phyloP scores from a whole-genome alignment of 2,329 filamentous ascomycete genomes.

The Aotearoamyces nothofagi region DNA sequence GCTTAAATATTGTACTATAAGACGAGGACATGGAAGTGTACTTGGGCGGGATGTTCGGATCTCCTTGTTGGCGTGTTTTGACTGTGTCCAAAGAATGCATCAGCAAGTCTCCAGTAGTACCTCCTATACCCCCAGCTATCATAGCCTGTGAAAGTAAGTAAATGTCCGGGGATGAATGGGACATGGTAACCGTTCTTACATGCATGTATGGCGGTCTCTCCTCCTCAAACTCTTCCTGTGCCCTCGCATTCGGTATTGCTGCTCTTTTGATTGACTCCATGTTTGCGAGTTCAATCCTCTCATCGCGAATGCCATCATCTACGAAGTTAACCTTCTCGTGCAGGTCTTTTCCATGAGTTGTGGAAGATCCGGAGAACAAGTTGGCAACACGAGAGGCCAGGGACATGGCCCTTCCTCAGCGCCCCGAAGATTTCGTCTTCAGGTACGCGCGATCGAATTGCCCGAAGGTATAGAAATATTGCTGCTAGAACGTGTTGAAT shows the following conservation, averaged over 20 bases:
- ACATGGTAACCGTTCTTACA: too few species aligned
- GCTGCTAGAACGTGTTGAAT: too few species aligned
- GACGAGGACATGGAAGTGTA: conserved; percentile 84
- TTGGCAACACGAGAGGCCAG: conserved; percentile 36
- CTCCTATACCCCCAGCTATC: conserved; percentile 86
- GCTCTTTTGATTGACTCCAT: conserved; percentile 13
- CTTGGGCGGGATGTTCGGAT: conserved; percentile 81
- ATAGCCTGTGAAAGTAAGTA: conserved; percentile 49
- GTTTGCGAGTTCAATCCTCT: conserved; percentile 17
- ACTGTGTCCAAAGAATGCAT: conserved; percentile 99
- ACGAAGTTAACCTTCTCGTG: conserved; percentile 17
- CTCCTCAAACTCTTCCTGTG: conserved; percentile 24
- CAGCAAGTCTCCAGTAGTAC: conserved; percentile 85
- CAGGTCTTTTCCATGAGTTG: conserved; percentile 10
- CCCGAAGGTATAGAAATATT: too few species aligned
- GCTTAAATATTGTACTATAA: conserved; percentile 83
- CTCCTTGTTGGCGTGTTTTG: conserved; percentile 94
- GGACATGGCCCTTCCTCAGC: conserved; percentile 34
- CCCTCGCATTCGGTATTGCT: conserved; percentile 13
- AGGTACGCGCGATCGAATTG: too few species aligned
- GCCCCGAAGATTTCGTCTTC: conserved; percentile 4
- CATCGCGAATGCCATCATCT: conserved; percentile 21
- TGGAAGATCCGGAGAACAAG: conserved; percentile 29
- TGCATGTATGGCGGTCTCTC: conserved; percentile 47
- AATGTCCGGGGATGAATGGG: too few species aligned